phyloP scores from a whole-genome alignment of 2,329 filamentous ascomycete genomes.

The Keithomyces neogunnii region DNA sequence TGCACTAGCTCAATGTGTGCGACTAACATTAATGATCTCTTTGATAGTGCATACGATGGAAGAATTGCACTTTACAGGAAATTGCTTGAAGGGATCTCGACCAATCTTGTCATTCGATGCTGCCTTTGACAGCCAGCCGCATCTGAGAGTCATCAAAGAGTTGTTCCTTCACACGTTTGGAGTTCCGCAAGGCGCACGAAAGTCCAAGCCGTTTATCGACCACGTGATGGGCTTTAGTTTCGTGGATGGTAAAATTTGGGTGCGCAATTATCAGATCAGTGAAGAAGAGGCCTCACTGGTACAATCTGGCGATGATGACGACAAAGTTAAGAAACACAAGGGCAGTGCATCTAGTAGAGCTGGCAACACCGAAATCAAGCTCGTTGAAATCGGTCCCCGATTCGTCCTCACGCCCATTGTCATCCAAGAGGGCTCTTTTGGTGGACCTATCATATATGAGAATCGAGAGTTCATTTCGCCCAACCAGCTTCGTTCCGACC shows the following conservation, averaged over 20 bases:
- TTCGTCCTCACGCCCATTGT: constrained; percentile 92
- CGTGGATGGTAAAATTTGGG: constrained; percentile 91
- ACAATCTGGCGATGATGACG: constrained; percentile 27
- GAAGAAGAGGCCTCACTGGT: constrained; percentile 61
- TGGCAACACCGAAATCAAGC: constrained; percentile 63
- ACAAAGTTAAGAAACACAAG: constrained; percentile 30
- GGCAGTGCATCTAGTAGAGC: constrained; percentile 22
- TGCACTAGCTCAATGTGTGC: background rate
- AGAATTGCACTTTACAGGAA: constrained; percentile 92
- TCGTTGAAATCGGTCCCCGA: constrained; percentile 89
- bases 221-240: constrained; percentile 90
- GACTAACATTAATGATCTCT: constrained; percentile 13
- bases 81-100: constrained; percentile 88
- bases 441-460: constrained; percentile 94
- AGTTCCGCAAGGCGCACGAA: constrained; percentile 78
- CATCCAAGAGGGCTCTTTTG: constrained; percentile 90
- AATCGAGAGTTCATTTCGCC: constrained; percentile 96
- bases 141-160: constrained; percentile 79
- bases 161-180: constrained; percentile 85
- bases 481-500: constrained; percentile 83
- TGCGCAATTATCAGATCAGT: constrained; percentile 87
- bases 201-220: constrained; percentile 93
- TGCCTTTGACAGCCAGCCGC: constrained; percentile 72
- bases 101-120: constrained; percentile 88
- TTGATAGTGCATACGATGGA: constrained; percentile 84